Evolutionary conservation across 768 basidiomycete species (phyloP), one percentile per base, ranked within the genome.

Genomic region (Tephrocybe sp.): DNA sequence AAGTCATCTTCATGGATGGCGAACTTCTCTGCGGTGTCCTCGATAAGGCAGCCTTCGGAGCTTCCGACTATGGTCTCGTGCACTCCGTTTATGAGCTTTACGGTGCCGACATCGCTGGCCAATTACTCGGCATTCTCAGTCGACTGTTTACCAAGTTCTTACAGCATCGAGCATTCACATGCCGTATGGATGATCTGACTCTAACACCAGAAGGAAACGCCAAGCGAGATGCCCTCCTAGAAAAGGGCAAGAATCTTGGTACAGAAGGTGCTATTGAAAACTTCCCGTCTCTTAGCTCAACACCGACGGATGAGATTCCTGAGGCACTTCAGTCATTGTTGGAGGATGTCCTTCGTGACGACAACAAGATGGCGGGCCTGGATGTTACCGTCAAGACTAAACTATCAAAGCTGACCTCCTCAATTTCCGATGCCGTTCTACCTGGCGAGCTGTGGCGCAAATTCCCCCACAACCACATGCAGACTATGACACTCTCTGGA

Each of bases 401-500:
- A 62, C 75, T 93, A 49, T 80, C 87, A 35, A 87, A 88, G 64
- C 84, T 98, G 49, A 97, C 93, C 16, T 87, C 91, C 43, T 85
- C 90, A 12, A 90, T 98, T 59, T 90, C 92, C 49, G 89, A 97
- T 60, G 79, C 83, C 5, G 89, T 88, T 63, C 81, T 98, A 59
- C 97, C 96, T 11, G 74, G 80, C 41, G 89, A 89, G 27, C 82
- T 99, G 40, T 77, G 93, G 58, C 92, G 95, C 60, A 85, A 88
- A 54, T 99, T 99, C 75, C 97, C 97, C 34, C 84, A 92, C 63
- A 99, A 99, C 70, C 86, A 98, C 81, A 98, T 98, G 97, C 96
- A 98, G 67, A 84, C 88, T 38, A 98, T 98, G 97, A 98, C 95
- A 2, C 81, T 90, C 47, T 98, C 96, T 28, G 97, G 97, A 57